A percentile compares a stretch with the other conserved stretches of the same genome.
Evolutionary conservation across 2,329 filamentous ascomycete species (phyloP).

Genomic region (Fusarium aywerte): DNA sequence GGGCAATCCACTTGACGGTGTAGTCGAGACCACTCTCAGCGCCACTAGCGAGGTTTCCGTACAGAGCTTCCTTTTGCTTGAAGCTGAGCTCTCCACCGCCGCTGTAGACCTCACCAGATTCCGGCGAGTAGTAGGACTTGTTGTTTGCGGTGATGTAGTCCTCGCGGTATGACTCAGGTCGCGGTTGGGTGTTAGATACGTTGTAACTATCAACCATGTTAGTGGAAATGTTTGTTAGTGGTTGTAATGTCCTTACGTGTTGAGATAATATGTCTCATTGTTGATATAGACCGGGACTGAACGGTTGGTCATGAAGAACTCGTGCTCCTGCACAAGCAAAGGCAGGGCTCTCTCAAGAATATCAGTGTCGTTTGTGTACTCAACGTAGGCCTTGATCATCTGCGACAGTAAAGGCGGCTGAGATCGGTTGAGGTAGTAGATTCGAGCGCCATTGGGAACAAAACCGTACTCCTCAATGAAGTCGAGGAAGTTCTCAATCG

Average conservation of each 20-base stretch:
- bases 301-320: constrained; percentile 71
- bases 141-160: constrained; percentile 75
- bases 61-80: constrained; percentile 63
- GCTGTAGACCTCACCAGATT: constrained; percentile 68
- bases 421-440: constrained; percentile 75
- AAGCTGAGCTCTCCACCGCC: constrained; percentile 62
- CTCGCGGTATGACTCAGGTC: constrained; percentile 74
- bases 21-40: constrained; percentile 77
- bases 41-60: constrained; percentile 71
- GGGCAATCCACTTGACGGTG: constrained; percentile 65
- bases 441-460: constrained; percentile 73
- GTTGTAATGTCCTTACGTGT: constrained; percentile 56
- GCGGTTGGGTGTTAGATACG: constrained; percentile 72
- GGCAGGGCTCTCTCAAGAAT: constrained; percentile 70
- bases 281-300: constrained; percentile 62
- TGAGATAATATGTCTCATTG: constrained; percentile 64
- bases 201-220: constrained; percentile 57
- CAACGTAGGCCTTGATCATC: constrained; percentile 73
- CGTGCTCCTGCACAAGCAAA: constrained; percentile 70
- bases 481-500: constrained; percentile 76
- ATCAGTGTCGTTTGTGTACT: constrained; percentile 71
- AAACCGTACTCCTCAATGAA: constrained; percentile 73
- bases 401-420: constrained; percentile 73
- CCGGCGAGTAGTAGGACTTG: constrained; percentile 66
- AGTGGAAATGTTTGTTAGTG: not conserved